phyloP scores from a whole-genome alignment of 2,329 filamentous ascomycete species.

The Magnaporthiopsis incrustans region DNA sequence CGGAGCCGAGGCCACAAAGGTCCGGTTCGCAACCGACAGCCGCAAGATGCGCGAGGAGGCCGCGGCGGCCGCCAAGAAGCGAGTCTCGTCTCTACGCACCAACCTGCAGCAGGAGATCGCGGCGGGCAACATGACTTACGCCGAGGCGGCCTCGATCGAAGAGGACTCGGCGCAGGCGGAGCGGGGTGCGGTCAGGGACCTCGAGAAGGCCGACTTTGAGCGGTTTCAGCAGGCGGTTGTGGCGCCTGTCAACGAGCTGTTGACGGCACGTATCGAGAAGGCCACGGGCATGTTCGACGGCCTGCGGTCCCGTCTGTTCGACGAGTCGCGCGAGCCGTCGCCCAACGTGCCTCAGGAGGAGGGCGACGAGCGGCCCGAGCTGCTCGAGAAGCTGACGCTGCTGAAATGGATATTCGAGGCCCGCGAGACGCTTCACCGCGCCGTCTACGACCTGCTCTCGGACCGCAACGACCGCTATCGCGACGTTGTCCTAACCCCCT shows the following conservation, averaged over 20 bases:
- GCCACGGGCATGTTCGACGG: slow-evolving; percentile 73
- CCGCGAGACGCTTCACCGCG: slow-evolving; percentile 77
- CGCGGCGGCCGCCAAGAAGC: slow-evolving; percentile 37
- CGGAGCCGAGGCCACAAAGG: slow-evolving; percentile 63
- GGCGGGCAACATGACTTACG: slow-evolving; percentile 70
- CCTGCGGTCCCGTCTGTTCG: slow-evolving; percentile 63
- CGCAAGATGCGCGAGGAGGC: slow-evolving; percentile 52
- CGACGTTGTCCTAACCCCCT: slow-evolving; percentile 75
- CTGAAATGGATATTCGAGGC: slow-evolving; percentile 97
- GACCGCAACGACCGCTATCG: slow-evolving; percentile 83
- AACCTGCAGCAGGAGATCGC: slow-evolving; percentile 75
- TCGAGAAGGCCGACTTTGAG: slow-evolving; percentile 75
- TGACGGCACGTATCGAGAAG: slow-evolving; percentile 65
- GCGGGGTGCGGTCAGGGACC: slow-evolving; percentile 59
- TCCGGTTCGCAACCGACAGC: slow-evolving; percentile 48
- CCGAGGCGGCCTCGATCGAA: slow-evolving; percentile 75
- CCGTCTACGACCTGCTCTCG: slow-evolving; percentile 75
- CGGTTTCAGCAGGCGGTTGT: slow-evolving; percentile 75
- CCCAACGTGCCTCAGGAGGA: slow-evolving; percentile 88
- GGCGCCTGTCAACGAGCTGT: slow-evolving; percentile 72
- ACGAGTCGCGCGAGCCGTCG: slow-evolving; percentile 57
- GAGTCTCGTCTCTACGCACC: slow-evolving; percentile 56
- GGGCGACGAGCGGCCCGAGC: slow-evolving; percentile 87
- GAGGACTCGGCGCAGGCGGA: slow-evolving; percentile 66
- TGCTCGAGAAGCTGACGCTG: slow-evolving; percentile 87